These are phyloP conservation scores for Pilatotrama ljubarskyi DNA, from an alignment of 768 basidiomycete species.

Conservation along the genomic window DNA sequence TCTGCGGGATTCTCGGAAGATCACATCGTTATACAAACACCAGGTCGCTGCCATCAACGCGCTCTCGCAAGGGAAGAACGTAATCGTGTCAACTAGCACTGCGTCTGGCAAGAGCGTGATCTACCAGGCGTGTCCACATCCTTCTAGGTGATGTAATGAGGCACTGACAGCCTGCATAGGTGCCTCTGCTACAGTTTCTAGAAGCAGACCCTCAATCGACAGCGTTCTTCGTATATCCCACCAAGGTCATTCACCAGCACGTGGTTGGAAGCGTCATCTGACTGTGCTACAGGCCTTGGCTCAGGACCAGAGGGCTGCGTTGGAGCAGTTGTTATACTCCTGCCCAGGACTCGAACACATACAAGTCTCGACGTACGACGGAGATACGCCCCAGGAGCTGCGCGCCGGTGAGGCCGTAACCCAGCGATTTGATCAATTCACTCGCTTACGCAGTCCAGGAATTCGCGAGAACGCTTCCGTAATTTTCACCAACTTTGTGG, in stretches of 20 bases:
- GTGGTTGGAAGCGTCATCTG: background rate
- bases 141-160: background rate
- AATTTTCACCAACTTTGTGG: slow-evolving; percentile 89
- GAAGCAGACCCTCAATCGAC: slow-evolving; percentile 62
- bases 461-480: slow-evolving; percentile 76
- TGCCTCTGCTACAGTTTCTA: slow-evolving; percentile 68
- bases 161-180: slow-evolving; percentile 39
- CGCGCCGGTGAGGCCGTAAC: slow-evolving; percentile 49
- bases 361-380: slow-evolving; percentile 75
- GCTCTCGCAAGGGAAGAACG: slow-evolving; percentile 57
- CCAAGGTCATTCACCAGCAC: slow-evolving; percentile 52
- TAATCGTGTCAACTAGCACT: slow-evolving; percentile 88
- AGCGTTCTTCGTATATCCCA: slow-evolving; percentile 86
- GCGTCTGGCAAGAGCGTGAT: slow-evolving; percentile 89
- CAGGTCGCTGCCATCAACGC: slow-evolving; percentile 75
- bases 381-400: slow-evolving; percentile 76
- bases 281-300: slow-evolving; percentile 65
- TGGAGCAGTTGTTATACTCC: slow-evolving; percentile 63
- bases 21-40: slow-evolving; percentile 62
- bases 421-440: too few species aligned
- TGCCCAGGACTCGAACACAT: slow-evolving; percentile 65
- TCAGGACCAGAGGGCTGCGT: slow-evolving; percentile 77
- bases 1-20: slow-evolving; percentile 56
- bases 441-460: slow-evolving; percentile 34
- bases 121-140: slow-evolving; percentile 61